Evolutionary conservation across 192 early-diverging fungal species (phyloP).

Genomic region (Phlyctochytrium planicorne): DNA sequence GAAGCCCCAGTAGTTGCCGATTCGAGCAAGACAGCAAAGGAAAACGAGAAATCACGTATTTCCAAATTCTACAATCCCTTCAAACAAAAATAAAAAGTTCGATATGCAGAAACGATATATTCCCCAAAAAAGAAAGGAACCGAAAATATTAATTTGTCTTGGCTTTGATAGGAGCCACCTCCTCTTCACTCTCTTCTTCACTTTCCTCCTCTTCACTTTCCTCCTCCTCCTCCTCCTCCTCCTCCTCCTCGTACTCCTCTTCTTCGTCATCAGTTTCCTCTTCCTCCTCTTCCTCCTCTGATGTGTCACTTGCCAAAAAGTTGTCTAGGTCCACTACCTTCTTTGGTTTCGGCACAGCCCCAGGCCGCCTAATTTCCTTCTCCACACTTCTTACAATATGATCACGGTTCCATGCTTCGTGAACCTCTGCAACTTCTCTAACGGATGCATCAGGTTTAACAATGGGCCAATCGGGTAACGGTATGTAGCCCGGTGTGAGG

Average conservation of each 20-base stretch:
- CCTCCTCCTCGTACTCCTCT: slow-evolving; percentile 36
- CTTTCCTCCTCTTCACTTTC: slow-evolving; percentile 37
- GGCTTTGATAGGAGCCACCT: no score
- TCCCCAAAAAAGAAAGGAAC: no score
- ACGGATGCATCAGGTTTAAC: slow-evolving; percentile 52
- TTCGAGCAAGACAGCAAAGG: not conserved
- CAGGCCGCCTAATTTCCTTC: slow-evolving; percentile 7
- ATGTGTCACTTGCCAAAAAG: slow-evolving; percentile 33
- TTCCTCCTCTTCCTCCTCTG: slow-evolving; percentile 36
- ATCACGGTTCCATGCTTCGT: slow-evolving; percentile 35
- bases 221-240: slow-evolving; percentile 21
- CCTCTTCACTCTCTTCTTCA: slow-evolving; percentile 31
- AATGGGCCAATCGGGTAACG: slow-evolving; percentile 78
- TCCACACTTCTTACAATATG: slow-evolving; percentile 14
- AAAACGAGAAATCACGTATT: no score
- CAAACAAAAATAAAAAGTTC: no score
- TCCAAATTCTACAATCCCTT: no score
- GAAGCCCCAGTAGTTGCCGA: no score
- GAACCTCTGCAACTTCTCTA: slow-evolving; percentile 29
- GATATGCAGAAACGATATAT: no score
- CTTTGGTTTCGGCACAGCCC: slow-evolving; percentile 43
- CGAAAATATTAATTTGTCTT: no score
- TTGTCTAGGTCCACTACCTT: slow-evolving; percentile 22
- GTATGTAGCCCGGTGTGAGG: slow-evolving; percentile 62
- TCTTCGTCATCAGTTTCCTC: slow-evolving; percentile 48